Conservation (phyloP, 2,329 filamentous ascomycete genomes). For the Epichloe scottii region DNA sequence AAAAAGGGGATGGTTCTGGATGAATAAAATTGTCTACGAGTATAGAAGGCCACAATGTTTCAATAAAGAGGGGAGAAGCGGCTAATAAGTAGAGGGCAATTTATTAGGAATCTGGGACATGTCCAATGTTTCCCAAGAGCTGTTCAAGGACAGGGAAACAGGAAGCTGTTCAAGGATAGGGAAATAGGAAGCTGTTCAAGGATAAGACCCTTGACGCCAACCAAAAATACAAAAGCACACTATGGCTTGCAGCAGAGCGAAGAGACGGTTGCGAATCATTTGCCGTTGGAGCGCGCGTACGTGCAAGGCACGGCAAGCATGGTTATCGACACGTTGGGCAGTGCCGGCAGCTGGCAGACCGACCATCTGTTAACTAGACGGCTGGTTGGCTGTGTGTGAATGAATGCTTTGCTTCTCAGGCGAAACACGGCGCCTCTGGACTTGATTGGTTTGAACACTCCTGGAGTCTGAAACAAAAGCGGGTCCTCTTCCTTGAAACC, state of each 20-base stretch:
- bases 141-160: not conserved
- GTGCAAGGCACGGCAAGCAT: too few species aligned
- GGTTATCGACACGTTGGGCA: not conserved
- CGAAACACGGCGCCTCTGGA: not conserved
- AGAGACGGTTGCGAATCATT: slow-evolving; percentile 1
- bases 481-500: not conserved
- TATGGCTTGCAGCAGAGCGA: not conserved
- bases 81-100: not conserved
- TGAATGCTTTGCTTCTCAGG: not conserved
- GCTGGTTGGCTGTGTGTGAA: not conserved
- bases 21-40: not conserved
- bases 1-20: not conserved
- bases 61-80: not conserved
- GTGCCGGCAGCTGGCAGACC: not conserved
- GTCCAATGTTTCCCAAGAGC: not conserved
- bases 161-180: not conserved
- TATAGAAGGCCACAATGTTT: not conserved
- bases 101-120: not conserved
- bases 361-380: too few species aligned
- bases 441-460: not conserved
- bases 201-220: not conserved
- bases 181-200: not conserved
- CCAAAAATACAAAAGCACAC: not conserved
- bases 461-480: not conserved
- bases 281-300: not conserved